Conservation (phyloP, 176 grass and related monocot genomes). For the Oryza glaberrima region DNA sequence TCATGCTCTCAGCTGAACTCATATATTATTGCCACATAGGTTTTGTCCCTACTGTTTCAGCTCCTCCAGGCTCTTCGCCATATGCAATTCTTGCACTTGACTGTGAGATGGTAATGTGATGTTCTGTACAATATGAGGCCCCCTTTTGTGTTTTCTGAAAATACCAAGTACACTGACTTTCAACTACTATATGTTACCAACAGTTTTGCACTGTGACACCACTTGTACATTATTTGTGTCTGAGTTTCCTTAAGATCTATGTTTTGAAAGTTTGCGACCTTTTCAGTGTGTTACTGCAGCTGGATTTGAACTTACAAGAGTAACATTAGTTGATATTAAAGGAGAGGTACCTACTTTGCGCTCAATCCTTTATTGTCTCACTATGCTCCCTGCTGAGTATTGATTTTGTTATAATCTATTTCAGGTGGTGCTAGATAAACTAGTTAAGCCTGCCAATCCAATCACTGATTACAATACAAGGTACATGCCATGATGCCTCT, state of each 20-base stretch:
- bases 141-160: conserved; percentile 17
- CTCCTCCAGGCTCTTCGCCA: conserved; percentile 57
- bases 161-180: not conserved
- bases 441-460: conserved; percentile 89
- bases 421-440: conserved; percentile 90
- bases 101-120: conserved; percentile 87
- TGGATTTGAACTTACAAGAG: conserved; percentile 97
- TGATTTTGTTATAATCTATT: conserved; percentile 38
- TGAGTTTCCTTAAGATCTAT: not conserved
- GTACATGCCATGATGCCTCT: conserved; percentile 46
- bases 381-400: not conserved
- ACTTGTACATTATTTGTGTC: not conserved
- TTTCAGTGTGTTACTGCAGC: conserved; percentile 82
- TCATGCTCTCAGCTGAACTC: conserved; percentile 15
- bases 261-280: conserved; percentile 37
- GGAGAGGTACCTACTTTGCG: conserved; percentile 65
- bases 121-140: conserved; percentile 11
- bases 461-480: conserved; percentile 96
- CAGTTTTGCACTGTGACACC: too few relatives aligned
- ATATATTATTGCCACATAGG: conserved; percentile 48
- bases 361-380: conserved; percentile 31
- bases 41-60: conserved; percentile 75
- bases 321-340: conserved; percentile 87
- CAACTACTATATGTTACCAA: conserved; percentile 1
- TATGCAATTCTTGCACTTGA: conserved; percentile 91